Base-by-base conservation (phyloP, 2,329 filamentous ascomycete genomes). In the Verticillium longisporum region DNA sequence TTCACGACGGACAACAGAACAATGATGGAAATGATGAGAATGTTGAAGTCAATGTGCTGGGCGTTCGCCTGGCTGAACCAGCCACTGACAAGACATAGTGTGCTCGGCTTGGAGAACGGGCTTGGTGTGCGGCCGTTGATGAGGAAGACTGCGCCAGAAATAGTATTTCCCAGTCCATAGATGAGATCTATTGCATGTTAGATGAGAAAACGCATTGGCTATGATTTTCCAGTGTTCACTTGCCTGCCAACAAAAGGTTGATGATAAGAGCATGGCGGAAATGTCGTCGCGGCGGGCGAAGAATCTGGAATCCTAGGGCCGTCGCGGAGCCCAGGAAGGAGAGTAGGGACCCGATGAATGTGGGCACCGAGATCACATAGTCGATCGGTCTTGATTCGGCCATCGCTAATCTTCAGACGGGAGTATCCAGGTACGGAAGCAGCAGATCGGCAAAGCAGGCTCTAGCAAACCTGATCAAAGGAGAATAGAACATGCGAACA, bases 51-150 rank as follows among this genome's bases (percentile, higher is more conserved):
- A 32, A 72, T 71, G 3, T 75, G 73, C 66, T 80, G 77, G 14
- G 79, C 78, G 1, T 74, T 77, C 53, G 79, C 69, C 60, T 80
- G 79, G 36, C 76, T 76, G 50, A 79, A 63, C 68, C 74, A 79
- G 38, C 77, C 78, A 63, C 79, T 81, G 21, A 74, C 61, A 6
- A 70, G 70, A 63, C 78, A 80, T 4, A 71, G 72, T 1, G 66
- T 14, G 7, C 73, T 72, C 6, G 69, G 61, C 5, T 60, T n/a
- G 6, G 56, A 57, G 5, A 45, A 31, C 13, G 56, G 56, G 45
- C 56, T 57, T 14, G 56, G 56, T 7, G 56, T 55, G 15, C 75
- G 65, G 13, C 71, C 65, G 0, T 63, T 64, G 34, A 70, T 66
- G 4, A 77, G 65, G 14, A 73, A 71, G 53, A 73, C 67, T n/a